A percentile compares a stretch with the other conserved stretches of the same genome.
phyloP scores from a whole-genome alignment of 2,329 filamentous ascomycete genomes.

The Cadophora malorum region DNA sequence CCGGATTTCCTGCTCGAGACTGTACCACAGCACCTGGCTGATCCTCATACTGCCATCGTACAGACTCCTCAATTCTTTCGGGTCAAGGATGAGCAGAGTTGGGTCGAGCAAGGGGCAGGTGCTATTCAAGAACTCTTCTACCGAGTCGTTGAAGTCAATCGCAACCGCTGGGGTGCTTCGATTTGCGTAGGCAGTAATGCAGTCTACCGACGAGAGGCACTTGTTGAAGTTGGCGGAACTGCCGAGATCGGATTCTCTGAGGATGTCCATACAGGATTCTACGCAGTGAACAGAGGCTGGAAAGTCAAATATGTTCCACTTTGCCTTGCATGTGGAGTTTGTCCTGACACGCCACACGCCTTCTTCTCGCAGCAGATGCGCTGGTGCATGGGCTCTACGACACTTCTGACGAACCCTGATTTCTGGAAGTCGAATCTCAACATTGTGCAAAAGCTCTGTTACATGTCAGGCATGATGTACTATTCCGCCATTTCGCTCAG shows the following conservation, averaged over 20 bases:
- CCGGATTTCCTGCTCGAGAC: conserved; percentile 22
- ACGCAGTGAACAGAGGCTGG: conserved; percentile 25
- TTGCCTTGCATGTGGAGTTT: conserved; percentile 25
- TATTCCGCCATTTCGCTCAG: conserved; percentile 25
- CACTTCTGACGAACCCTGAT: conserved; percentile 25
- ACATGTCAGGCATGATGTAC: conserved; percentile 27
- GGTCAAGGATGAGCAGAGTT: conserved; percentile 21
- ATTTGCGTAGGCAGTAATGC: conserved; percentile 26
- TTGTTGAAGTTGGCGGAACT: conserved; percentile 25
- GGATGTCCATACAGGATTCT: conserved; percentile 26
- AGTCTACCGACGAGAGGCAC: conserved; percentile 24
- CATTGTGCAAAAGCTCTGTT: conserved; percentile 25
- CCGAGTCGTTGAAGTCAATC: conserved; percentile 27
- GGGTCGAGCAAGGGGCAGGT: conserved; percentile 26
- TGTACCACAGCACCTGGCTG: conserved; percentile 24
- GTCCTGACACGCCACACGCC: conserved; percentile 25
- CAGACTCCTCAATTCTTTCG: conserved; percentile 27
- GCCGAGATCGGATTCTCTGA: conserved; percentile 27
- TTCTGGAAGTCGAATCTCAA: conserved; percentile 25
- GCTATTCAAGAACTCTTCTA: conserved; percentile 27
- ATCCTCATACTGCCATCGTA: conserved; percentile 22
- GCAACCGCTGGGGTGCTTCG: conserved; percentile 25
- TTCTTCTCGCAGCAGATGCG: conserved; percentile 27
- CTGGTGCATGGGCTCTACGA: conserved; percentile 28
- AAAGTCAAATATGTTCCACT: conserved; percentile 27